A percentile compares a stretch with the other conserved stretches of the same genome.
Evolutionary conservation across 306 rosid genomes (phyloP).

Genomic region (Vicia faba): DNA sequence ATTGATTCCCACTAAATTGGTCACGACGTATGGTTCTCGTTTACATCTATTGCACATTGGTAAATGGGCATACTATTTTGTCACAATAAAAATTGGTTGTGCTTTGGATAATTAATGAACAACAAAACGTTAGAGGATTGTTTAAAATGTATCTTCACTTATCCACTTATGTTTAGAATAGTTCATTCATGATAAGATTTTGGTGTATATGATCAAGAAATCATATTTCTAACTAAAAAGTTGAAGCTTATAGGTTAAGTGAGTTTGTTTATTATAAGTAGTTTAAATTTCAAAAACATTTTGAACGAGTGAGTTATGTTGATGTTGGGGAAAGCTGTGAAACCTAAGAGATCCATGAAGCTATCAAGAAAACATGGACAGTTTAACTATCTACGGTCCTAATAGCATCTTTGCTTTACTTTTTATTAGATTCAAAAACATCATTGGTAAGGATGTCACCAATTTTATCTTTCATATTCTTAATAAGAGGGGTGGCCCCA

Average conservation of each 20-base stretch:
- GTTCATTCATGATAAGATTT: not conserved
- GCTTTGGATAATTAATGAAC: not conserved
- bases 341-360: too few relatives aligned
- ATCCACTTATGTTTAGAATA: not conserved
- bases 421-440: too few relatives aligned
- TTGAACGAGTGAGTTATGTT: not conserved
- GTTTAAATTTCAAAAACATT: not conserved
- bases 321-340: not conserved
- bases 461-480: too few relatives aligned
- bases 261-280: not conserved
- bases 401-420: too few relatives aligned
- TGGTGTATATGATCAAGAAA: not conserved
- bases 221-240: not conserved
- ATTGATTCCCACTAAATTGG: constrained; percentile 21
- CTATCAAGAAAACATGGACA: too few relatives aligned
- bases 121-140: not conserved
- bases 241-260: not conserved
- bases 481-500: too few relatives aligned
- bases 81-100: not conserved
- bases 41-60: not conserved
- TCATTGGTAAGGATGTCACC: too few relatives aligned
- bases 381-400: too few relatives aligned
- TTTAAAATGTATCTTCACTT: not conserved
- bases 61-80: constrained; percentile 3
- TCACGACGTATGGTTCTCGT: constrained; percentile 33